Evolutionary conservation across 768 basidiomycete species (phyloP).

Genomic region (Guyanaporus albipodus): DNA sequence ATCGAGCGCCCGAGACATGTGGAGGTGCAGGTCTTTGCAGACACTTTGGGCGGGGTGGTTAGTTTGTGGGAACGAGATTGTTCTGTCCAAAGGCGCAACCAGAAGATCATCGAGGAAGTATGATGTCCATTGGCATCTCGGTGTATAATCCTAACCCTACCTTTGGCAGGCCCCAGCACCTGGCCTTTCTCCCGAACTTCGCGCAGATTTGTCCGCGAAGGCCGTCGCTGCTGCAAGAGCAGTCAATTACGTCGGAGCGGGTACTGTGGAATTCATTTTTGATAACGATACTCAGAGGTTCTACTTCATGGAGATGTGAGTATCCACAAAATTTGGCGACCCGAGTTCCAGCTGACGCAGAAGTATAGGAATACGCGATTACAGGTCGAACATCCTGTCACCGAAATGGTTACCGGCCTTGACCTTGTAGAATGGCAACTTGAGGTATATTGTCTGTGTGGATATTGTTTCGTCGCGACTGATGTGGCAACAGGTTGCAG

Average conservation of each 20-base stretch:
- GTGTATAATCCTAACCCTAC: neutral
- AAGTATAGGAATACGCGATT: conserved; percentile 70
- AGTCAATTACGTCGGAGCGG: conserved; percentile 87
- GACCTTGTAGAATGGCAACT: conserved; percentile 97
- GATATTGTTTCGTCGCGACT: neutral
- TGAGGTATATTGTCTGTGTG: conserved; percentile 43
- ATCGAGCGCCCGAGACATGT: conserved; percentile 85
- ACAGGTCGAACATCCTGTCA: conserved; percentile 90
- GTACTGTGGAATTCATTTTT: conserved; percentile 96
- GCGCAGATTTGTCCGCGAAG: conserved; percentile 78
- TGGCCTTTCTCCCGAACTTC: conserved; percentile 71
- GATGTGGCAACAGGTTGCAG: conserved; percentile 57
- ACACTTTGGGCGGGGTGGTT: conserved; percentile 73
- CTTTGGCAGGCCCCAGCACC: conserved; percentile 78
- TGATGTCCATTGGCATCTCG: neutral
- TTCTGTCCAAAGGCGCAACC: conserved; percentile 87
- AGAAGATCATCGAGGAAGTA: conserved; percentile 94
- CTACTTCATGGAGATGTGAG: conserved; percentile 95
- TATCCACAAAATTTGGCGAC: neutral
- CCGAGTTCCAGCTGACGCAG: neutral
- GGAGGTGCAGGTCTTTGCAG: conserved; percentile 94
- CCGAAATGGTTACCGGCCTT: conserved; percentile 91
- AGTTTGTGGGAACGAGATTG: conserved; percentile 96
- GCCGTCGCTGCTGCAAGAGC: conserved; percentile 92
- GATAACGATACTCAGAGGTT: conserved; percentile 85